A percentile compares a stretch with the other conserved stretches of the same genome.
phyloP scores from a whole-genome alignment of 352 stramenopile species.

The Phytophthora macrochlamydospora region DNA sequence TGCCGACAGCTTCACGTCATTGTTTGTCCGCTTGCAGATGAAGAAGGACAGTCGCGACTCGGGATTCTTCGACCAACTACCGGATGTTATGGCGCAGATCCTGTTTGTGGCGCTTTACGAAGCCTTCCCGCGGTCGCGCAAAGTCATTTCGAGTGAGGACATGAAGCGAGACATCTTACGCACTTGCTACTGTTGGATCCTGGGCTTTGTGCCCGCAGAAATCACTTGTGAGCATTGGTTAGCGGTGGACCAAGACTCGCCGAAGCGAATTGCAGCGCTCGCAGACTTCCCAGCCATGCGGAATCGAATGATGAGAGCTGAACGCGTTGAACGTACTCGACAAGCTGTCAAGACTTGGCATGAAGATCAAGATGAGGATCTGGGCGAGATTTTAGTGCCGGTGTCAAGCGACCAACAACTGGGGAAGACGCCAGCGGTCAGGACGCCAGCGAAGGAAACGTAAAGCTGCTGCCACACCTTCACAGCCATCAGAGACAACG shows the following conservation, averaged over 20 bases:
- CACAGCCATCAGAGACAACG: constrained; percentile 11
- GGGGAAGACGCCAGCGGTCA: not conserved
- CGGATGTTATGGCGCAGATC: constrained; percentile 64
- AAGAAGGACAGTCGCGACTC: constrained; percentile 48
- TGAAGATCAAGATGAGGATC: constrained; percentile 28
- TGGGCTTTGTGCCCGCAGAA: constrained; percentile 59
- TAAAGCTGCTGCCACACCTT: constrained; percentile 16
- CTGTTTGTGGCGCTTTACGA: constrained; percentile 72
- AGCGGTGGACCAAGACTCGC: constrained; percentile 56
- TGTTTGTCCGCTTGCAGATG: constrained; percentile 72
- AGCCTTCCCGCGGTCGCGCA: constrained; percentile 71
- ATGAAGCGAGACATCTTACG: constrained; percentile 48
- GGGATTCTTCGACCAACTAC: constrained; percentile 61
- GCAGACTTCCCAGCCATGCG: constrained; percentile 70
- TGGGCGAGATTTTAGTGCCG: constrained; percentile 3
- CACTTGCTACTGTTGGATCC: constrained; percentile 68
- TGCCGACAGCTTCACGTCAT: constrained; percentile 67
- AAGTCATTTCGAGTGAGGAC: constrained; percentile 40
- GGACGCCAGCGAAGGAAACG: not conserved
- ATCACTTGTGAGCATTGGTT: constrained; percentile 62
- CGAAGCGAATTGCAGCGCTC: constrained; percentile 60
- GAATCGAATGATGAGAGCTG: constrained; percentile 67
- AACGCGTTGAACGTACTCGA: constrained; percentile 67
- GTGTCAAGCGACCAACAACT: constrained; percentile 7
- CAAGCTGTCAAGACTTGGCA: constrained; percentile 60